phyloP scores from a whole-genome alignment of 2,329 filamentous ascomycete genomes.

The Fusarium hostae region DNA sequence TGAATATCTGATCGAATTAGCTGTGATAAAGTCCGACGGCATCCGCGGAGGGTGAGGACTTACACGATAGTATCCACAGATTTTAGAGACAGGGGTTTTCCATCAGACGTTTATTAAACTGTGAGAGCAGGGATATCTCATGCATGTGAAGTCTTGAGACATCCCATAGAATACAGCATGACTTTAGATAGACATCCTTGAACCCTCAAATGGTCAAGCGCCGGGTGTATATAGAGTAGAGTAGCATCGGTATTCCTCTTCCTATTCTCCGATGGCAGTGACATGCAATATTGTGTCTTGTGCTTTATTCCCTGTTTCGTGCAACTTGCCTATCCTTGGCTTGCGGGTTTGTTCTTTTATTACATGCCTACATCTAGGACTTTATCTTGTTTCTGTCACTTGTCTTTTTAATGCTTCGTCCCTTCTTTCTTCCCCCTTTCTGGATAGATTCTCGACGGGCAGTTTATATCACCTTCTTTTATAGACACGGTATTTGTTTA shows the following conservation, averaged over 20 bases:
- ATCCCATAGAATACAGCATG: not conserved
- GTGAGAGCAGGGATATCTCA: not conserved
- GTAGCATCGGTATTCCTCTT: not conserved
- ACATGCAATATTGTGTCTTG: conserved; percentile 11
- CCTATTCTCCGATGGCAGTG: conserved; percentile 15
- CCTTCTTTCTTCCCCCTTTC: not conserved
- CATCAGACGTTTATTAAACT: not conserved
- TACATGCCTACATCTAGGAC: not conserved
- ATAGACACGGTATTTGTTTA: not conserved
- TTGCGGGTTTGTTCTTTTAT: not conserved
- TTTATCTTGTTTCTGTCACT: not conserved
- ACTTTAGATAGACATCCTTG: not conserved
- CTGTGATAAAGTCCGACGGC: not conserved
- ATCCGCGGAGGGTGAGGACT: not conserved
- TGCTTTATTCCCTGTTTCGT: conserved; percentile 16
- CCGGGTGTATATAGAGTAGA: not conserved
- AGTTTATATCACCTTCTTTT: not conserved
- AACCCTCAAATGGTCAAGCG: not conserved
- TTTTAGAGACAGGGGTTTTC: not conserved
- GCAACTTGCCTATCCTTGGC: not conserved
- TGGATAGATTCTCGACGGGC: not conserved
- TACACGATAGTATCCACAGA: not conserved
- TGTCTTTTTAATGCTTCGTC: not conserved
- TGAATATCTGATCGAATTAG: not conserved
- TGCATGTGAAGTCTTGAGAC: conserved; percentile 2